A percentile compares a stretch with the other conserved stretches of the same genome.
Conservation (phyloP, 2,329 filamentous ascomycete species). For the Pezicula rhizophila region DNA sequence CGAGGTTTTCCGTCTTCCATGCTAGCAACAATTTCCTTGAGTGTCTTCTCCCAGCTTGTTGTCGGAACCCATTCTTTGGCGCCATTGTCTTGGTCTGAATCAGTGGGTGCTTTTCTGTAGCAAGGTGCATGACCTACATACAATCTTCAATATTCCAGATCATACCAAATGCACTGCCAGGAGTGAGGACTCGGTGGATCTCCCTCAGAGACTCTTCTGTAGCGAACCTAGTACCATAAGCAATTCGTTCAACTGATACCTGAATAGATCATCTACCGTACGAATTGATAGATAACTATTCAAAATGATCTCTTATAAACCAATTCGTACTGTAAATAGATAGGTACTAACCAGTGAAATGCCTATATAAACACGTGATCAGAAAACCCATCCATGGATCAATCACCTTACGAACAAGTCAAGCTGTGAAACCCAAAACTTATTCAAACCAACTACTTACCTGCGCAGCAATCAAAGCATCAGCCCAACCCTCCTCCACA, state of each 20-base stretch:
- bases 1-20: slow-evolving; percentile 53
- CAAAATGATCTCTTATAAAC: neutral
- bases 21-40: slow-evolving; percentile 54
- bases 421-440: neutral
- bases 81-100: slow-evolving; percentile 50
- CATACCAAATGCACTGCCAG: slow-evolving; percentile 53
- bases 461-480: slow-evolving; percentile 46
- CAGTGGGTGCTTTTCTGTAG: slow-evolving; percentile 3
- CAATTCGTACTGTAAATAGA: too few relatives aligned
- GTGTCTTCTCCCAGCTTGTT: slow-evolving; percentile 53
- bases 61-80: slow-evolving; percentile 47
- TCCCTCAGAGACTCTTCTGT: slow-evolving; percentile 55
- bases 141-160: slow-evolving; percentile 74
- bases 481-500: slow-evolving; percentile 50
- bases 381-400: neutral
- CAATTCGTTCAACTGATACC: too few relatives aligned
- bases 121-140: slow-evolving; percentile 29
- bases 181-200: slow-evolving; percentile 60
- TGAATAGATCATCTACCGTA: too few relatives aligned
- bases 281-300: neutral
- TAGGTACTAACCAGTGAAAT: slow-evolving; percentile 35
- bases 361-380: slow-evolving; percentile 29
- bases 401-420: neutral
- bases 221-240: slow-evolving; percentile 52
- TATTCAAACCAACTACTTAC: neutral